These are phyloP conservation scores for Lolium multiflorum DNA, from an alignment of 176 grass and related monocot species.

Conservation along the genomic window DNA sequence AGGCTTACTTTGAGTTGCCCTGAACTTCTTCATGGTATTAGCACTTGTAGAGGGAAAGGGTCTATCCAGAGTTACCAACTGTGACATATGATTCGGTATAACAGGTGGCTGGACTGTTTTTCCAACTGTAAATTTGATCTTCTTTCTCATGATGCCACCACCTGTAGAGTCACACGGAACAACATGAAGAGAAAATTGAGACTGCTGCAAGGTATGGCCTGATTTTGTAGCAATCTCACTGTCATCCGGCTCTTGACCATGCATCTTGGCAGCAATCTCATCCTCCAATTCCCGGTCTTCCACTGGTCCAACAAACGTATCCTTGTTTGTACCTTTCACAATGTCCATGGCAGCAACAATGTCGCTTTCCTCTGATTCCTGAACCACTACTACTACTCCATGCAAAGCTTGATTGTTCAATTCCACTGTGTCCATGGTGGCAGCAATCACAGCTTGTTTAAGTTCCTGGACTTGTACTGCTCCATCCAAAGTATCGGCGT, in stretches of 20 bases:
- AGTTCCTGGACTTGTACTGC: constrained; percentile 1
- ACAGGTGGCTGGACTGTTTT: constrained; percentile 16
- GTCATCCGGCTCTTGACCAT: not conserved
- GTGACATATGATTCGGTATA: constrained; percentile 23
- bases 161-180: not conserved
- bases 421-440: not conserved
- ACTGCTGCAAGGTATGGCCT: not conserved
- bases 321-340: not conserved
- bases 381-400: not conserved
- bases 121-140: not conserved
- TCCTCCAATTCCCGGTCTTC: not conserved
- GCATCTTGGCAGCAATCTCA: not conserved
- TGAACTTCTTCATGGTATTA: constrained; percentile 27
- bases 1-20: not conserved
- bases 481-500: not conserved
- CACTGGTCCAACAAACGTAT: not conserved
- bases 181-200: not conserved
- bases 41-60: not conserved
- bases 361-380: not conserved
- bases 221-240: not conserved
- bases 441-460: constrained; percentile 21
- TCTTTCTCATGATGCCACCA: not conserved
- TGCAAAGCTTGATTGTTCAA: not conserved
- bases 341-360: not conserved
- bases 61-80: not conserved